Evolutionary conservation across 805 yeast species (phyloP).

Genomic region (Allodekkera sacchari): DNA sequence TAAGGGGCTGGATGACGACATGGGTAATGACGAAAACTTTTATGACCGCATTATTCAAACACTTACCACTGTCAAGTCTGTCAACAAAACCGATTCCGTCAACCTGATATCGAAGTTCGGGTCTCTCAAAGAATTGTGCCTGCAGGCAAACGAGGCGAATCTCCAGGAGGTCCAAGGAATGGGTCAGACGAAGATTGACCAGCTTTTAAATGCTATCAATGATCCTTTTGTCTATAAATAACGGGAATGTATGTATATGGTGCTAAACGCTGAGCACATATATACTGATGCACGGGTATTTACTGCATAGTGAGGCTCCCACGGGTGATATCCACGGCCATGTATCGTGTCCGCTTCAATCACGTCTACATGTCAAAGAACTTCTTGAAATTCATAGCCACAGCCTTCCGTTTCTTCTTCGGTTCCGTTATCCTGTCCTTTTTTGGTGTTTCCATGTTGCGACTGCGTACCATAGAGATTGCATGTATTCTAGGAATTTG

Average conservation of each 20-base stretch:
- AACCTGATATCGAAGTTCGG: constrained; percentile 42
- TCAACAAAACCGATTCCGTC: constrained; percentile 48
- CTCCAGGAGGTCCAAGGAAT: constrained; percentile 36
- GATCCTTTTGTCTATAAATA: constrained; percentile 45
- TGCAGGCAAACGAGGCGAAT: constrained; percentile 20
- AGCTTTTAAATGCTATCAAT: constrained; percentile 31
- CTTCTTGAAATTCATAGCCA: constrained; percentile 7
- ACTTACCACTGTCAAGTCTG: constrained; percentile 36
- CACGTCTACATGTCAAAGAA: constrained; percentile 13
- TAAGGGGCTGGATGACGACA: constrained; percentile 20
- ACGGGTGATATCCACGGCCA: neutral
- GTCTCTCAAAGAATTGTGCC: constrained; percentile 33
- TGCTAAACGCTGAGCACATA: neutral
- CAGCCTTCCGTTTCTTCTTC: constrained; percentile 5
- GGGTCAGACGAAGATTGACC: constrained; percentile 37
- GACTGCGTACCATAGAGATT: no score
- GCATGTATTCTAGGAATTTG: no score
- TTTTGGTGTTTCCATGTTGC: no score
- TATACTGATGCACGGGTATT: neutral
- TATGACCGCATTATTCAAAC: constrained; percentile 36
- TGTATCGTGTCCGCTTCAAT: no score
- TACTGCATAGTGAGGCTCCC: neutral
- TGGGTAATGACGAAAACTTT: constrained; percentile 27
- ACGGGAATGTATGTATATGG: constrained; percentile 1
- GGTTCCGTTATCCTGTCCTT: neutral